Evolutionary conservation across 2,329 filamentous ascomycete species (phyloP).

Genomic region (Fonsecaea multimorphosa): DNA sequence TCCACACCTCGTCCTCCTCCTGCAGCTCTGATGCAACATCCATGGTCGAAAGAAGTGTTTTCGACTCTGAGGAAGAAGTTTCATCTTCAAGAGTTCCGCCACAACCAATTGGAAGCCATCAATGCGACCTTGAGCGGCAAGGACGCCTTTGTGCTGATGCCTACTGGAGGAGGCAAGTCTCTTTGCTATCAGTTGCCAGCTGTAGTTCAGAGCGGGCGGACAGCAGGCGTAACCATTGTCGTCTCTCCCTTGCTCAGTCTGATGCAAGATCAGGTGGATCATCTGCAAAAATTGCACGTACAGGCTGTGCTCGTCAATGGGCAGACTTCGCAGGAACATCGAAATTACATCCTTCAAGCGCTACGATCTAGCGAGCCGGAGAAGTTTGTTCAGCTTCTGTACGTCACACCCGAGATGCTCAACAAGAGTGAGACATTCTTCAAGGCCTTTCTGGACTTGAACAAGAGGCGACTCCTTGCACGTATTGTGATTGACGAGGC

Average conservation of each 20-base stretch:
- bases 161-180: slow-evolving; percentile 95
- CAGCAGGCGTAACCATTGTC: slow-evolving; percentile 85
- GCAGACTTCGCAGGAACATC: slow-evolving; percentile 69
- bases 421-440: slow-evolving; percentile 76
- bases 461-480: slow-evolving; percentile 74
- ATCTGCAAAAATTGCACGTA: slow-evolving; percentile 75
- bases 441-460: slow-evolving; percentile 69
- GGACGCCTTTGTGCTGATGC: slow-evolving; percentile 96
- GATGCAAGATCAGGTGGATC: slow-evolving; percentile 95
- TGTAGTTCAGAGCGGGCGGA: slow-evolving; percentile 79
- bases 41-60: slow-evolving; percentile 88
- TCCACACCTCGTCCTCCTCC: slow-evolving; percentile 33
- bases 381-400: slow-evolving; percentile 81
- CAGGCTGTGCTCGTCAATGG: slow-evolving; percentile 83
- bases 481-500: slow-evolving; percentile 96
- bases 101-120: slow-evolving; percentile 93
- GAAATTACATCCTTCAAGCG: slow-evolving; percentile 68
- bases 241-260: slow-evolving; percentile 93
- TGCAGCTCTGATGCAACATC: slow-evolving; percentile 62
- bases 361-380: slow-evolving; percentile 71
- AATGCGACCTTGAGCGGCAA: slow-evolving; percentile 87
- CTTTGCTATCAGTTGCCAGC: slow-evolving; percentile 95
- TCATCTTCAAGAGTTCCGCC: slow-evolving; percentile 81
- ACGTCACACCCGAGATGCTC: slow-evolving; percentile 97
- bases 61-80: slow-evolving; percentile 82